Base-by-base conservation (phyloP, 2,329 filamentous ascomycete genomes). In the Calycina herbarum region DNA sequence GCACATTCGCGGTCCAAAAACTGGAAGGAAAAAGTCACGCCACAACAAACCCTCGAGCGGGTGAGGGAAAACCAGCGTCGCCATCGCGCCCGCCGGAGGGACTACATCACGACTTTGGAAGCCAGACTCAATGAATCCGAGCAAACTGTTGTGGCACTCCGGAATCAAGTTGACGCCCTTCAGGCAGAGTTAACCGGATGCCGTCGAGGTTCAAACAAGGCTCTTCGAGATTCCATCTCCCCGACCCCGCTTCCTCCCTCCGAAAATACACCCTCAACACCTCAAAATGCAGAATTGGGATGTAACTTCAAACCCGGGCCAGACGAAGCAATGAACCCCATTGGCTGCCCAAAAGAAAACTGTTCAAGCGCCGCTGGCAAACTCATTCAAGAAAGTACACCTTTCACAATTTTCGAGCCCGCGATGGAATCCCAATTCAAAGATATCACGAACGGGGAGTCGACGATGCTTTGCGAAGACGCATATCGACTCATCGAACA, bases 21-120 rank as follows among this genome's bases (percentile, higher is more conserved):
- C 8, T 15, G 35, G 56, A 29, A 29, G 20, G 15, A 68, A 75
- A 78, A 57, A 13, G 62, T 66, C 20, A 65, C 64, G 40, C 51
- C 59, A 56, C 42, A 65, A 20, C 63, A 67, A 11, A 65, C 66
- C 0, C 68, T 79, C 27, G 73, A 72, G 61, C 78, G 82, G 7
- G 78, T 82, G 17, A 80, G 82, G n/a, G 79, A 84, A 57, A 85
- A 84, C 68, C 82, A 84, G 70, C 79, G 82, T 48, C 78, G 82
- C 29, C 82, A 84, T 69, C 80, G 82, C 4, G 80, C 81, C 8
- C 75, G 79, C 35, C 76, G 78, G 54, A 79, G 78, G 58, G 75
- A 77, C 45, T 76, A 78, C 45, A 77, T 83, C 31, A 70, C 76
- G 1, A 74, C 76, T 0, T 73, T 82, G 0, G 80, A 82, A 69